phyloP scores from a whole-genome alignment of 306 rosid genomes.

The Adenanthera pavonina region DNA sequence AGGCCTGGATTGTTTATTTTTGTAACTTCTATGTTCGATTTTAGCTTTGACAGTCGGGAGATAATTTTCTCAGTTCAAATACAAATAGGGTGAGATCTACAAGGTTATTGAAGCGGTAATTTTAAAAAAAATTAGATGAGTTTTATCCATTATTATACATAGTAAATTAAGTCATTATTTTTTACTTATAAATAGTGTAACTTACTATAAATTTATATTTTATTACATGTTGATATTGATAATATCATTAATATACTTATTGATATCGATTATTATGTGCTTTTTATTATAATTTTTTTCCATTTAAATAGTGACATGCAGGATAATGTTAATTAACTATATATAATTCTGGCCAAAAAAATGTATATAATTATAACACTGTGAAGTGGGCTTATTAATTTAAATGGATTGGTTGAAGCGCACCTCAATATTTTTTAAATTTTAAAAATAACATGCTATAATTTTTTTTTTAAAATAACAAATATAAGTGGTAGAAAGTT shows the following conservation, averaged over 20 bases:
- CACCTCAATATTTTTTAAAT: background rate
- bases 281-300: background rate
- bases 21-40: background rate
- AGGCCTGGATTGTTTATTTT: background rate
- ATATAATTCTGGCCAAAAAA: too few relatives aligned
- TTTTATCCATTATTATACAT: too few relatives aligned
- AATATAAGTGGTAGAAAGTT: background rate
- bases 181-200: background rate
- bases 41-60: background rate
- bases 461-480: background rate
- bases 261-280: background rate
- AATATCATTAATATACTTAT: too few relatives aligned
- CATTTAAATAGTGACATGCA: background rate
- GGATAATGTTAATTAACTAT: background rate
- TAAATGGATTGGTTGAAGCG: background rate
- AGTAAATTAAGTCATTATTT: too few relatives aligned
- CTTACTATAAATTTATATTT: background rate
- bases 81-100: background rate
- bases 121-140: background rate
- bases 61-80: background rate
- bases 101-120: background rate
- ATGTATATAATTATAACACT: background rate
- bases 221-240: background rate
- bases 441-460: background rate
- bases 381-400: background rate